Evolutionary conservation across 2,329 filamentous ascomycete species (phyloP).

Genomic region (Harringtonia lauricola): DNA sequence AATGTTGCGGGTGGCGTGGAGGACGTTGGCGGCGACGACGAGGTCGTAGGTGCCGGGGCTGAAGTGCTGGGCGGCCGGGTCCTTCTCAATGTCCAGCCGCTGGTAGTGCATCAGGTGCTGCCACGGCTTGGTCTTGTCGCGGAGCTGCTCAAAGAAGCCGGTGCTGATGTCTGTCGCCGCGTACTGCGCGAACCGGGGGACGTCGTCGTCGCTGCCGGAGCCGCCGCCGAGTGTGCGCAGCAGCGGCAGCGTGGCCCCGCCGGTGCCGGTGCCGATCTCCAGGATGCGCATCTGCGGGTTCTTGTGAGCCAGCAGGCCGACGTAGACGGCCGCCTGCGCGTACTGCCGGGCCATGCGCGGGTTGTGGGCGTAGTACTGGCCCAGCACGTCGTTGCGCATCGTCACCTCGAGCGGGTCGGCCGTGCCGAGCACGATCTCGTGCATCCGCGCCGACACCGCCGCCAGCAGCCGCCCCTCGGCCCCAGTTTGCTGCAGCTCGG

Average conservation of each 20-base stretch:
- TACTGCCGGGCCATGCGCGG: slow-evolving; percentile 13
- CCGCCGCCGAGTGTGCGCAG: slow-evolving; percentile 8
- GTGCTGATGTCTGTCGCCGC: slow-evolving; percentile 30
- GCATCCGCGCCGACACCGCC: slow-evolving; percentile 9
- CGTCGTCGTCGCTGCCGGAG: slow-evolving; percentile 1
- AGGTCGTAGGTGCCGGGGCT: slow-evolving; percentile 18
- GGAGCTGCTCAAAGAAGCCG: slow-evolving; percentile 25
- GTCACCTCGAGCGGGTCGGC: slow-evolving; percentile 19
- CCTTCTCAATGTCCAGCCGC: slow-evolving; percentile 19
- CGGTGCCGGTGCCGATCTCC: slow-evolving; percentile 24
- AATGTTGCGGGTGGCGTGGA: slow-evolving; percentile 19
- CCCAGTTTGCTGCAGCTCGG: slow-evolving; percentile 1
- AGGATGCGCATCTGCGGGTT: slow-evolving; percentile 21
- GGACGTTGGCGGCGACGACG: slow-evolving; percentile 21
- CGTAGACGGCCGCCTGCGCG: slow-evolving; percentile 10
- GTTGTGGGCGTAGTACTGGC: slow-evolving; percentile 12
- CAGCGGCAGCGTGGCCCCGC: slow-evolving; percentile 16
- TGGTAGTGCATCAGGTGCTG: slow-evolving; percentile 5
- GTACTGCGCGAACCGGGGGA: slow-evolving; percentile 17
- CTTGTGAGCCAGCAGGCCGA: slow-evolving; percentile 13
- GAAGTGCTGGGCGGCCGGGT: slow-evolving; percentile 22
- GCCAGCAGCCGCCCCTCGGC: slow-evolving; percentile 10
- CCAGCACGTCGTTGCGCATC: slow-evolving; percentile 16
- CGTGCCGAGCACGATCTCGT: slow-evolving; percentile 14
- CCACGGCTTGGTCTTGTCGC: slow-evolving; percentile 17